Evolutionary conservation across 306 rosid species (phyloP).

Genomic region (Castanea sativa): DNA sequence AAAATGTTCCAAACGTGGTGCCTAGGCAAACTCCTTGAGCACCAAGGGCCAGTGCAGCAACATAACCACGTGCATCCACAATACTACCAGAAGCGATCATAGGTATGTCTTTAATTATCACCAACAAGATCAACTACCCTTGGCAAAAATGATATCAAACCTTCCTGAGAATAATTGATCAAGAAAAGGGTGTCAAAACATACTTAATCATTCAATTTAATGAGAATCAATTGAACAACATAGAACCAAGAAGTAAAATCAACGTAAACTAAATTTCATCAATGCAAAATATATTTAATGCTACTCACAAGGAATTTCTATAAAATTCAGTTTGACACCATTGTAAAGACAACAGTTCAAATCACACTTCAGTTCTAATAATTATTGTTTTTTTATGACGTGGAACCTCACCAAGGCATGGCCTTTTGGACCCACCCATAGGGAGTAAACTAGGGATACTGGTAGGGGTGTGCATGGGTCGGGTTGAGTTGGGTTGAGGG

Average conservation of each 20-base stretch:
- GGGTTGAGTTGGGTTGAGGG: too few species aligned
- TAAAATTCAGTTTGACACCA: neutral
- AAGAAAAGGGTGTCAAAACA: neutral
- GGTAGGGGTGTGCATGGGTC: too few species aligned
- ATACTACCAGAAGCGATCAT: constrained; percentile 86
- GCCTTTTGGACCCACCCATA: too few species aligned
- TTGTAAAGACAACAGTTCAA: neutral
- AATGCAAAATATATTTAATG: neutral
- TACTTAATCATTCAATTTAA: too few species aligned
- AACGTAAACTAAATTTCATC: neutral
- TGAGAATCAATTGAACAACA: too few species aligned
- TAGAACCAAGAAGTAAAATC: neutral
- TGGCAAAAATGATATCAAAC: constrained; percentile 66
- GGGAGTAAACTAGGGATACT: too few species aligned
- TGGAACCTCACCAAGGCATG: too few species aligned
- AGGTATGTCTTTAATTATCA: constrained; percentile 53
- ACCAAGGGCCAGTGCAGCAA: constrained; percentile 89
- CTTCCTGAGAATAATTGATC: constrained; percentile 45
- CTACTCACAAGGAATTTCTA: neutral
- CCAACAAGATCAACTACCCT: constrained; percentile 79
- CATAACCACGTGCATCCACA: constrained; percentile 78
- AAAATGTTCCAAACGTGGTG: constrained; percentile 54
- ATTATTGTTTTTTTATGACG: too few species aligned
- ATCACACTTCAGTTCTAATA: neutral
- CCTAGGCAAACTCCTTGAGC: constrained; percentile 76